phyloP scores from a whole-genome alignment of 2,329 filamentous ascomycete species.

The Macrophomina tecta region DNA sequence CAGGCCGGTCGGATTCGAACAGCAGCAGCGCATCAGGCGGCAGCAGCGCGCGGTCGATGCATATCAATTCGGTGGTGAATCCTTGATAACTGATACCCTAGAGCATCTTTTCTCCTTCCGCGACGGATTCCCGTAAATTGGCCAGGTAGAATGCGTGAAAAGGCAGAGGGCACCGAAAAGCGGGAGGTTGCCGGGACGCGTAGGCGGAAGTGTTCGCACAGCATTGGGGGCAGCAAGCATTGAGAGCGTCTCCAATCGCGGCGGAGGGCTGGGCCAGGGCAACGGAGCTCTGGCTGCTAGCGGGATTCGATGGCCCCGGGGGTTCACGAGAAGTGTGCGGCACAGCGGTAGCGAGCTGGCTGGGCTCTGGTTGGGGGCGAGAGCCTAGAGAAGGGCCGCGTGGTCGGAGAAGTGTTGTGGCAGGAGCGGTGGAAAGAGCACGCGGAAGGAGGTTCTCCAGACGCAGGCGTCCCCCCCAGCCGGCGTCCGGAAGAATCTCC shows the following conservation, averaged over 20 bases:
- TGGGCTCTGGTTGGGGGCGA: not conserved
- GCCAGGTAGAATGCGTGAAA: not conserved
- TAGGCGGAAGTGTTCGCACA: not conserved
- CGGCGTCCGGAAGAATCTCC: constrained; percentile 8
- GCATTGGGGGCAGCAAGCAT: constrained; percentile 8
- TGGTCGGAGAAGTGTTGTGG: not conserved
- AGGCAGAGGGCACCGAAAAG: not conserved
- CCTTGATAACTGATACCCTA: constrained; percentile 24
- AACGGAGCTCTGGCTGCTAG: constrained; percentile 10
- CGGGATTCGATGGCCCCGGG: not conserved
- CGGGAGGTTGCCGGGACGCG: not conserved
- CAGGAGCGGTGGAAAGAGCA: not conserved
- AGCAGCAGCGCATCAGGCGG: constrained; percentile 15
- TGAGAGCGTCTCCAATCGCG: constrained; percentile 1
- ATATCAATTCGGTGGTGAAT: constrained; percentile 30
- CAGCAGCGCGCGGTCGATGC: constrained; percentile 29
- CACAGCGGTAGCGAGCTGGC: not conserved
- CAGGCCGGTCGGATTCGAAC: constrained; percentile 12
- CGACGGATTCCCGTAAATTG: not conserved
- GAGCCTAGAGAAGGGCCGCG: not conserved
- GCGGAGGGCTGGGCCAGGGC: constrained; percentile 11
- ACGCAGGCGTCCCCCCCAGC: not conserved
- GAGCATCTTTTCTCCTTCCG: not conserved
- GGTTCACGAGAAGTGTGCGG: not conserved
- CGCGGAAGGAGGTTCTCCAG: not conserved